phyloP scores from a whole-genome alignment of 257 asterid species.

The Nicotiana tabacum region DNA sequence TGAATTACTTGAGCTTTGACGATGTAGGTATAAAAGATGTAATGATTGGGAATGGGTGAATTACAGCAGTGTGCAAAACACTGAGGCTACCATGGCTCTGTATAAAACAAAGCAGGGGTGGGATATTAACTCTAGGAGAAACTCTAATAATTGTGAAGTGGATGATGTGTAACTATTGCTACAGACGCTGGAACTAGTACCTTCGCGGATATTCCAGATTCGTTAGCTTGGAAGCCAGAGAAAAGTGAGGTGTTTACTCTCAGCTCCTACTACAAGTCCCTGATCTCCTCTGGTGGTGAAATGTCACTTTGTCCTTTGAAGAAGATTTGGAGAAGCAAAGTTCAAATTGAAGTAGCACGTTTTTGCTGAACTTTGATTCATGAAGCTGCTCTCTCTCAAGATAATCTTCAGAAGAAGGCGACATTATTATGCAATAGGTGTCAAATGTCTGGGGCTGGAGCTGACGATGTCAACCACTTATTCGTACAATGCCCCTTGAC shows the following conservation, averaged over 20 bases:
- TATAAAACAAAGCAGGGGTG: not conserved
- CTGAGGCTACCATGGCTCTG: not conserved
- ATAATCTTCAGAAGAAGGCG: not conserved
- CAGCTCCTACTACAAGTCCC: not conserved
- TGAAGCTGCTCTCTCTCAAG: not conserved
- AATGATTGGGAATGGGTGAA: not conserved
- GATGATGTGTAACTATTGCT: not conserved
- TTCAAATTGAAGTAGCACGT: not conserved
- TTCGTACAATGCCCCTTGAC: not conserved
- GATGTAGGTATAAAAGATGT: not conserved
- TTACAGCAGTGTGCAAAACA: not conserved
- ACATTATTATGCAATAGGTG: not conserved
- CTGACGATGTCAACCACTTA: not conserved
- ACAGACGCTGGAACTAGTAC: not conserved
- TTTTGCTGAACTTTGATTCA: conserved; percentile 1
- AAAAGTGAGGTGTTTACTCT: not conserved
- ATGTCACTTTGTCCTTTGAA: not conserved
- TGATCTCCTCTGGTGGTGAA: not conserved
- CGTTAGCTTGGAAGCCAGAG: not conserved
- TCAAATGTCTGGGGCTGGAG: not conserved
- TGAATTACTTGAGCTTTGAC: not conserved
- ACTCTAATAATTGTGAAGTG: not conserved
- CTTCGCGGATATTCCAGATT: conserved; percentile 1
- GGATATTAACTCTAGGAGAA: conserved; percentile 5
- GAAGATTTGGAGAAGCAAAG: conserved; percentile 1